Percentiles rank a stretch among this genome's conserved stretches.
Conservation (phyloP, 1,284 basidiomycete species). For the Fomitiporia mediterranea region DNA sequence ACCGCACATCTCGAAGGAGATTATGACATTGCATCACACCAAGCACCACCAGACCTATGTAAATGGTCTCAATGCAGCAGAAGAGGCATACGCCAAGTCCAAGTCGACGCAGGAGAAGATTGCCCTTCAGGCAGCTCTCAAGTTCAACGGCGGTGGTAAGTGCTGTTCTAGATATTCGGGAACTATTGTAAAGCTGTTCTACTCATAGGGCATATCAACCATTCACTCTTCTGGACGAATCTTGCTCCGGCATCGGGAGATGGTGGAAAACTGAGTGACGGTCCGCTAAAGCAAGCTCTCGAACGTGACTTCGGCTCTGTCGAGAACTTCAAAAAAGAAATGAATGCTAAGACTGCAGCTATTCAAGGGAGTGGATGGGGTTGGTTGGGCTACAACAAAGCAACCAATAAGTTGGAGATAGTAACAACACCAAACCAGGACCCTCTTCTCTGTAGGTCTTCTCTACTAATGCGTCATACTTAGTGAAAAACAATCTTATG, state of each 20-base stretch:
- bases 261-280: constrained; percentile 66
- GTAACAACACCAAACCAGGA: constrained; percentile 96
- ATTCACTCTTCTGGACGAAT: constrained; percentile 98
- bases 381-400: constrained; percentile 82
- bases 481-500: constrained; percentile 1
- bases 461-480: neutral
- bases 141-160: constrained; percentile 88
- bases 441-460: constrained; percentile 68
- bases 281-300: constrained; percentile 79
- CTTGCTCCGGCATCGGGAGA: constrained; percentile 61
- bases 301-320: constrained; percentile 82
- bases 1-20: constrained; percentile 73
- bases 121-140: constrained; percentile 79
- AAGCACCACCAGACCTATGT: constrained; percentile 97
- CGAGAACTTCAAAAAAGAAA: constrained; percentile 66
- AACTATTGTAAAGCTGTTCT: neutral
- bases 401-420: constrained; percentile 77
- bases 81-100: constrained; percentile 73
- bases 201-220: constrained; percentile 75
- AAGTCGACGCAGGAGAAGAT: constrained; percentile 76
- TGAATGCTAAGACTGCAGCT: constrained; percentile 87
- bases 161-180: constrained; percentile 17
- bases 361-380: constrained; percentile 99
- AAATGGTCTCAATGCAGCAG: constrained; percentile 87
- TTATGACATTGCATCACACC: constrained; percentile 92